These are phyloP conservation scores for Claviceps pusilla DNA, from an alignment of 2,329 filamentous ascomycete species.

Conservation along the genomic window DNA sequence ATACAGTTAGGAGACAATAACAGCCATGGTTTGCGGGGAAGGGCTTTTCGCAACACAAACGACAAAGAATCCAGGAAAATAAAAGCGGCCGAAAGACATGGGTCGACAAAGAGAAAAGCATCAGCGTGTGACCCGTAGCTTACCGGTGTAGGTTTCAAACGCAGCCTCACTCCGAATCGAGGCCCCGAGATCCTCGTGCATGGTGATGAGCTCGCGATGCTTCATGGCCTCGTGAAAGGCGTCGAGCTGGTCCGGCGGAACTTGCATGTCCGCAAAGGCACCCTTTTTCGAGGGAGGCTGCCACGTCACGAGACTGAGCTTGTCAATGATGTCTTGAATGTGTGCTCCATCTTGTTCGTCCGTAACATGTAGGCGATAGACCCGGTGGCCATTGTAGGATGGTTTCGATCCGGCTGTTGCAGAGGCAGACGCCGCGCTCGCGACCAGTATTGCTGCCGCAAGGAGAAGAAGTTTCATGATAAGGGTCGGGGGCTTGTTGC, in stretches of 20 bases:
- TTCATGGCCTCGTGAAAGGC: conserved; percentile 18
- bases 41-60: not conserved
- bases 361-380: conserved; percentile 24
- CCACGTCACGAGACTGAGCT: conserved; percentile 23
- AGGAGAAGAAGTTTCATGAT: not conserved
- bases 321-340: conserved; percentile 19
- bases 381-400: conserved; percentile 29
- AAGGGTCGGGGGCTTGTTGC: not conserved
- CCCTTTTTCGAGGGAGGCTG: conserved; percentile 18
- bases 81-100: too few relatives aligned
- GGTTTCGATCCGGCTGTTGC: not conserved
- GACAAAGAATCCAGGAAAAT: not conserved
- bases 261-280: conserved; percentile 25
- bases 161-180: conserved; percentile 21
- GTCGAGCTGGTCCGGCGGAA: conserved; percentile 20
- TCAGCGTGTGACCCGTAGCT: not conserved
- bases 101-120: too few relatives aligned
- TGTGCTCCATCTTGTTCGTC: conserved; percentile 16
- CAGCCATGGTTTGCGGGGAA: too few relatives aligned
- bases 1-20: too few relatives aligned
- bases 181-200: conserved; percentile 26
- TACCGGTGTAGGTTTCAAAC: conserved; percentile 17
- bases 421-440: not conserved
- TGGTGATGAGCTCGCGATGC: conserved; percentile 18
- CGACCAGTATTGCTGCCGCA: not conserved